These are phyloP conservation scores for Debaryomyces tyrocola DNA, from an alignment of 805 yeast species.

Conservation along the genomic window DNA sequence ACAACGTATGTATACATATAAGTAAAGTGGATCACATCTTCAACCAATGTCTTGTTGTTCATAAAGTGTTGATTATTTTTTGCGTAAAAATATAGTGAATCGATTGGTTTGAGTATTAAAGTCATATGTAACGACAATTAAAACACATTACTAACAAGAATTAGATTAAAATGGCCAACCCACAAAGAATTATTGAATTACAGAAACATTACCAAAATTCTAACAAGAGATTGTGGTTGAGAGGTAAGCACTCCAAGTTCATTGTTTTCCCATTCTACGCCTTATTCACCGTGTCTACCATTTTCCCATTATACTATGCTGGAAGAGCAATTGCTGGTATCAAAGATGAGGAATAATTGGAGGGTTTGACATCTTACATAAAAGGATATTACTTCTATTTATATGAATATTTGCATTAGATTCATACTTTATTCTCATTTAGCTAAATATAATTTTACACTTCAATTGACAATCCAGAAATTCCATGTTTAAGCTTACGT, in stretches of 20 bases:
- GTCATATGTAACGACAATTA: no score
- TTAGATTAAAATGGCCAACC: constrained; percentile 22
- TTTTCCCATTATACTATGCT: constrained; percentile 64
- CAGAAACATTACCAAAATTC: constrained; percentile 46
- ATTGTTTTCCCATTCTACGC: constrained; percentile 79
- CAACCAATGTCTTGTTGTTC: no score
- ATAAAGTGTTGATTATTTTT: no score
- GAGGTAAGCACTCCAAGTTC: constrained; percentile 55
- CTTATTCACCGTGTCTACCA: constrained; percentile 64
- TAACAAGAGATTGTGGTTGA: constrained; percentile 44
- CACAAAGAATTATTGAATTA: constrained; percentile 47
- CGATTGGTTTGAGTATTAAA: no score
- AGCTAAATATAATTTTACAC: background rate
- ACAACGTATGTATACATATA: background rate
- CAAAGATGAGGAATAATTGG: constrained; percentile 40
- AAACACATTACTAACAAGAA: constrained; percentile 2
- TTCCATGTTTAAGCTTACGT: background rate
- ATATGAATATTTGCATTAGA: background rate
- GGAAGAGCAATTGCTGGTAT: constrained; percentile 73
- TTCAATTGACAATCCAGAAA: background rate
- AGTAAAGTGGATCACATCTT: no score
- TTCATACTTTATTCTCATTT: background rate
- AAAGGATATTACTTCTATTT: background rate
- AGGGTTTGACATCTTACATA: background rate
- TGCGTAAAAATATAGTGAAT: no score